phyloP scores from a whole-genome alignment of 2,329 filamentous ascomycete species.

The Sordariomycetes sp. region DNA sequence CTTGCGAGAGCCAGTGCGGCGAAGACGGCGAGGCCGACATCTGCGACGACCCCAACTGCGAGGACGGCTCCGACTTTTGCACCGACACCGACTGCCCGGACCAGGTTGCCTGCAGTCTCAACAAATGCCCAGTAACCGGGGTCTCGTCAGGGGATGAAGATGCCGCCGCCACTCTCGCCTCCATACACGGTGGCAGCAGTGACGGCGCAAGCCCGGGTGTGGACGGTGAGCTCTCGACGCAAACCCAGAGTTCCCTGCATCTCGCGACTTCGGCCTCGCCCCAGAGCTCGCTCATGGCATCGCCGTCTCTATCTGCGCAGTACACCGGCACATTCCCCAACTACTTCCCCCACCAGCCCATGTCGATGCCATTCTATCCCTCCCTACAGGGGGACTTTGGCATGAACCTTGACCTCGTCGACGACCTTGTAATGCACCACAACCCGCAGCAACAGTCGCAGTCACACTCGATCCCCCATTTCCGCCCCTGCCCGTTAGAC shows the following conservation, averaged over 20 bases:
- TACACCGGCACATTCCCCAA: neutral
- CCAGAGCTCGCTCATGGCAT: conserved; percentile 2
- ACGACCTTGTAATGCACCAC: conserved; percentile 7
- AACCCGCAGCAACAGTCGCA: conserved; percentile 4
- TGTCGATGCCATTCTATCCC: conserved; percentile 1
- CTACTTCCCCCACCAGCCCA: neutral
- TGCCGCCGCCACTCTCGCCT: conserved; percentile 18
- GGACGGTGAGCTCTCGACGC: conserved; percentile 6
- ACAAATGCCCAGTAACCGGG: conserved; percentile 6
- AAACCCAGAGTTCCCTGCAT: neutral
- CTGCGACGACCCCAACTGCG: conserved; percentile 24
- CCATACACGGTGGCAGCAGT: conserved; percentile 12
- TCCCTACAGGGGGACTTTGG: neutral
- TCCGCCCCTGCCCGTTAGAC: conserved; percentile 8
- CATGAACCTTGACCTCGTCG: conserved; percentile 2
- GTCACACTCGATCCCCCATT: conserved; percentile 5
- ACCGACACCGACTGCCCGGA: conserved; percentile 21
- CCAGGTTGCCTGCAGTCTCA: conserved; percentile 11
- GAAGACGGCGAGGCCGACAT: conserved; percentile 19
- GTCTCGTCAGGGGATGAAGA: conserved; percentile 12
- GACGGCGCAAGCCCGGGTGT: neutral
- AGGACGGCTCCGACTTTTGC: conserved; percentile 22
- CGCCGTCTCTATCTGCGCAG: neutral
- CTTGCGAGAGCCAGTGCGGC: conserved; percentile 23
- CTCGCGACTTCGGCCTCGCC: neutral